Conservation (phyloP, 345 rosid species). For the Salix viminalis region DNA sequence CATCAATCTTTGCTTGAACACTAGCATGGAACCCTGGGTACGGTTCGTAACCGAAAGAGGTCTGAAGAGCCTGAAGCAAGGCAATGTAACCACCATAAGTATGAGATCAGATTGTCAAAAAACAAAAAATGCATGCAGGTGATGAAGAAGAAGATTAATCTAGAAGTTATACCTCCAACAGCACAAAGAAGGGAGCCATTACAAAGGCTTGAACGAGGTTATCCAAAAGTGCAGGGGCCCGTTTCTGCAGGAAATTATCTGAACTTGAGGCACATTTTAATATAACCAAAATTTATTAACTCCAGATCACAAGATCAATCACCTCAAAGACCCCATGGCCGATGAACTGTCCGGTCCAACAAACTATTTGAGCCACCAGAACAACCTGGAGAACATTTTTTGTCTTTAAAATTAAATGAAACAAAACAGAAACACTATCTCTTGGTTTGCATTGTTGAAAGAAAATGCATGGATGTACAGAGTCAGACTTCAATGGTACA, state of each 20-base stretch:
- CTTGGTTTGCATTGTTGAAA: not conserved
- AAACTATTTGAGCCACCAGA: conserved; percentile 46
- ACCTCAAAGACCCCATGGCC: conserved; percentile 68
- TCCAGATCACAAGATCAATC: not conserved
- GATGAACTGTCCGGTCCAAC: conserved; percentile 64
- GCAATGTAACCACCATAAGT: conserved; percentile 6
- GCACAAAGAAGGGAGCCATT: conserved; percentile 67
- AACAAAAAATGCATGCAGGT: not conserved
- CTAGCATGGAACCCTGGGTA: conserved; percentile 70
- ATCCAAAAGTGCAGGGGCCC: conserved; percentile 64
- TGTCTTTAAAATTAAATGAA: not conserved
- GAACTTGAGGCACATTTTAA: conserved; percentile 6
- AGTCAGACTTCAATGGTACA: not conserved
- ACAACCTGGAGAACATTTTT: conserved; percentile 33
- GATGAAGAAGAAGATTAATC: not conserved
- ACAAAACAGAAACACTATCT: not conserved
- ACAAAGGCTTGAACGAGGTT: conserved; percentile 53
- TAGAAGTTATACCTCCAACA: conserved; percentile 48
- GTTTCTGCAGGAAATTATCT: conserved; percentile 35
- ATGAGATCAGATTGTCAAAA: not conserved
- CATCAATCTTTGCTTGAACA: conserved; percentile 53
- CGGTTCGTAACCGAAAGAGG: conserved; percentile 61
- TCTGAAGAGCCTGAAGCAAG: conserved; percentile 46
- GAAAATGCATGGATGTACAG: not conserved
- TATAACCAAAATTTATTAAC: not conserved